Evolutionary conservation across 176 grass and related monocot species (phyloP).

Genomic region (Bonia amplexicaulis): DNA sequence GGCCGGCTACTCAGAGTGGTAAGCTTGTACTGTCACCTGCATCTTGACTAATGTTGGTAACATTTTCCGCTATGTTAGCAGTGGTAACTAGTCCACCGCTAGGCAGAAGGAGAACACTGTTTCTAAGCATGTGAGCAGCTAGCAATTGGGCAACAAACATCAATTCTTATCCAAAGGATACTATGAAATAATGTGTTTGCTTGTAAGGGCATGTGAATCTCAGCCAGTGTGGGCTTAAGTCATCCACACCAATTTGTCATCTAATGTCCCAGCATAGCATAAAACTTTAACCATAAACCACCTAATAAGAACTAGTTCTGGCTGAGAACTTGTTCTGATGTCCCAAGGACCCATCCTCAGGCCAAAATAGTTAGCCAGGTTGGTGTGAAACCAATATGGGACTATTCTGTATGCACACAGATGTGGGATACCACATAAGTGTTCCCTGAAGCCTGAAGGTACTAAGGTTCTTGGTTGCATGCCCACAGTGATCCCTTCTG

Average conservation of each 20-base stretch:
- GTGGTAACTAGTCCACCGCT: not conserved
- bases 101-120: not conserved
- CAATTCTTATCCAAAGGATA: not conserved
- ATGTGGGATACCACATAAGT: not conserved
- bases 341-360: not conserved
- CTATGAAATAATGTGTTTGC: not conserved
- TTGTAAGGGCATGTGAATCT: not conserved
- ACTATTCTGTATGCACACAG: not conserved
- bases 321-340: not conserved
- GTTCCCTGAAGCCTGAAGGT: not conserved
- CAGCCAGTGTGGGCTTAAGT: not conserved
- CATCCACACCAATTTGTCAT: not conserved
- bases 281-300: not conserved
- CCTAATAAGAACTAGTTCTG: not conserved
- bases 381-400: not conserved
- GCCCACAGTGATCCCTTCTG: not conserved
- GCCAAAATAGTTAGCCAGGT: not conserved
- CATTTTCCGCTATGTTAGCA: not conserved
- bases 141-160: not conserved
- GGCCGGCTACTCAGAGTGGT: constrained; percentile 78
- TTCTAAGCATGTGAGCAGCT: not conserved
- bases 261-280: not conserved
- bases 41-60: not conserved
- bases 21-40: not conserved
- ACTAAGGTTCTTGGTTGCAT: not conserved